Evolutionary conservation across 306 rosid genomes (phyloP).

Genomic region (Vachellia pachyceras): DNA sequence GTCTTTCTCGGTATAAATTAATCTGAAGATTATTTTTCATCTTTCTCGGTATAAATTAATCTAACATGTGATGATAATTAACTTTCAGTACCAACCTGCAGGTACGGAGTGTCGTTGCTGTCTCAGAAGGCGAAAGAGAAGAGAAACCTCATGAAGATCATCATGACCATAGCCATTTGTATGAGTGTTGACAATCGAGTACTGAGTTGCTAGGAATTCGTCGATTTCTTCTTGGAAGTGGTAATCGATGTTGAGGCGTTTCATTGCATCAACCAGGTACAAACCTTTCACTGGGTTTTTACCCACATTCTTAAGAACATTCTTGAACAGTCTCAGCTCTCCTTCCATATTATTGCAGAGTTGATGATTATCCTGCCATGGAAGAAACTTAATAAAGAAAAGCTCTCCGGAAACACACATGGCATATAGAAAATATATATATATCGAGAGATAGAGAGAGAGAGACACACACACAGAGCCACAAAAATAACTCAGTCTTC

Average conservation of each 20-base stretch:
- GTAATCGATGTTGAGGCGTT: constrained; percentile 51
- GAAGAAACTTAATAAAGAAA: not conserved
- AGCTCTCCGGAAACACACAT: too few relatives aligned
- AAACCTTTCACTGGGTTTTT: constrained; percentile 34
- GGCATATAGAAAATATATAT: too few relatives aligned
- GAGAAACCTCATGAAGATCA: constrained; percentile 41
- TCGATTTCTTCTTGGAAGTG: constrained; percentile 55
- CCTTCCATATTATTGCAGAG: constrained; percentile 18
- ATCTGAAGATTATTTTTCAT: too few relatives aligned
- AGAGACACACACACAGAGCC: too few relatives aligned
- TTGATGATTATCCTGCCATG: constrained; percentile 26
- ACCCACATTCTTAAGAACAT: constrained; percentile 29
- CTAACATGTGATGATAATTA: not conserved
- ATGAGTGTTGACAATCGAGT: not conserved
- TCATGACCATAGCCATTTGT: not conserved
- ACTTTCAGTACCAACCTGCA: constrained; percentile 8
- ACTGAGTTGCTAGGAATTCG: constrained; percentile 33
- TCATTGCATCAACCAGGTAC: constrained; percentile 51
- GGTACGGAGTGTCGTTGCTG: constrained; percentile 45
- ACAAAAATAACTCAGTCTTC: not conserved
- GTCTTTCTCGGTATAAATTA: not conserved
- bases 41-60: too few relatives aligned
- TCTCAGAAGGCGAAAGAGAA: constrained; percentile 42
- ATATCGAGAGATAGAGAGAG: too few relatives aligned
- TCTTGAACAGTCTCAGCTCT: constrained; percentile 32